Base-by-base conservation (phyloP, 768 basidiomycete genomes). In the Tylopilus plumbeoviolaceoides region DNA sequence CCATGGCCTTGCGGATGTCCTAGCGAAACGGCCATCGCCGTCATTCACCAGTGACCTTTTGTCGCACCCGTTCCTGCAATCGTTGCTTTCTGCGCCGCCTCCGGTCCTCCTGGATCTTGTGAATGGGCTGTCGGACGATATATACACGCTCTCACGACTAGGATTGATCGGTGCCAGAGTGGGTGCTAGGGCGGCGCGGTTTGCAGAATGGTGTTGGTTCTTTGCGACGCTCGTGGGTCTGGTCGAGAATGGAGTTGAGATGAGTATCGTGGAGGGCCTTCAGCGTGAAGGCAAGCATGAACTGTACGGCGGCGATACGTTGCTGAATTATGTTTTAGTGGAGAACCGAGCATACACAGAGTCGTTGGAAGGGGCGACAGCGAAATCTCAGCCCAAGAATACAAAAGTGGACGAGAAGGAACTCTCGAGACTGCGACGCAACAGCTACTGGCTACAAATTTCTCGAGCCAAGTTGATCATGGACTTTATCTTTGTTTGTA, bases 401-500 rank as follows among this genome's bases (percentile, higher is more conserved):
- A 68, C 71, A 49, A 84, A 82, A 68, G 55, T 80, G 3, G 87
- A 91, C 63, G 82, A 86, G 59, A 83, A 78, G 67, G 89, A 91
- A 66, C 73, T 91, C 43, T 65, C 72, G 46, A 73, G 86, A 40
- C 77, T 94, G 33, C 78, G 80, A 65, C 77, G 79, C 58, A 84
- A 90, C 69, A 82, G 81, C 59, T 84, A 85, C 61, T 92, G 90
- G 90, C 72, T 92, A 44, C 81, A 81, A 59, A 68, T 88, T 46
- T 78, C 84, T 23, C 73, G 85, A 53, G 73, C 76, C 50, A 93
- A 93, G 73, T 72, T 93, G 54, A 62, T 79, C 40, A 89, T 91
- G 89, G 91, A 93, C 67, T 72, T 93, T 55, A 81, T 91, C 62
- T 93, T 92, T 70, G 91, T 91, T 64, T 91, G 90, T 93, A 65